Conservation (phyloP, 1,284 basidiomycete species). For the Cutaneotrichosporon cutaneum region DNA sequence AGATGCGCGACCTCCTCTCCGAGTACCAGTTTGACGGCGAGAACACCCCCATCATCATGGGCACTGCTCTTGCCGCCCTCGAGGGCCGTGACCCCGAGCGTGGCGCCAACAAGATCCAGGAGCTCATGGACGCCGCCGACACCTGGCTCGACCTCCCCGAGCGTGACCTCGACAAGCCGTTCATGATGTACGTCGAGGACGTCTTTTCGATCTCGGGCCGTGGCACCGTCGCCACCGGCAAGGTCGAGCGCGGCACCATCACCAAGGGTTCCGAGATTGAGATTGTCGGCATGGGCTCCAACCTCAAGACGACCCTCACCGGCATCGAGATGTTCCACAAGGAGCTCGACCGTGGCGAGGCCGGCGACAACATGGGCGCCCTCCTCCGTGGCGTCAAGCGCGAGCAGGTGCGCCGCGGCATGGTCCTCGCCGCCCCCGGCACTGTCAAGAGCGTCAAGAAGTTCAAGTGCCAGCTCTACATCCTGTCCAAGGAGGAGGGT, state of each 20-base stretch:
- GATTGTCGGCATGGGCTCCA: conserved; percentile 80
- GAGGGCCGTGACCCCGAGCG: conserved; percentile 77
- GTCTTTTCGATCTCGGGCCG: conserved; percentile 98
- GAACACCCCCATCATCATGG: conserved; percentile 93
- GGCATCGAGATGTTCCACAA: conserved; percentile 99
- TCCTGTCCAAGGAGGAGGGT: conserved; percentile 96
- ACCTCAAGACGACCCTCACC: conserved; percentile 90
- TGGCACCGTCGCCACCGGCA: conserved; percentile 96
- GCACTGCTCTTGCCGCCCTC: conserved; percentile 91
- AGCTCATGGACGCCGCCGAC: conserved; percentile 86
- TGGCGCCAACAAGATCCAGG: conserved; percentile 77
- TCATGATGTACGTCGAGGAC: conserved; percentile 96
- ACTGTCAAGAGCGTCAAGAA: conserved; percentile 94
- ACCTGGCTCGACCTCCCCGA: conserved; percentile 91
- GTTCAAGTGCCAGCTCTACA: conserved; percentile 89
- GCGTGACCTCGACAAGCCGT: conserved; percentile 97
- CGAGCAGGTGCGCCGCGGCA: conserved; percentile 91
- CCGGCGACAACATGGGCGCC: conserved; percentile 99
- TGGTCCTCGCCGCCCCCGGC: conserved; percentile 85
- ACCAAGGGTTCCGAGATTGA: conserved; percentile 94
- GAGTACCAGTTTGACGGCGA: conserved; percentile 96
- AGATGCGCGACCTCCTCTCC: conserved; percentile 96
- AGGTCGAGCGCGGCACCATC: conserved; percentile 92
- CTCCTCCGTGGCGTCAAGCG: conserved; percentile 96
- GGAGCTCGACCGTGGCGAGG: conserved; percentile 96